Base-by-base conservation (phyloP, 2,329 filamentous ascomycete species). In the Fusarium nodosum region DNA sequence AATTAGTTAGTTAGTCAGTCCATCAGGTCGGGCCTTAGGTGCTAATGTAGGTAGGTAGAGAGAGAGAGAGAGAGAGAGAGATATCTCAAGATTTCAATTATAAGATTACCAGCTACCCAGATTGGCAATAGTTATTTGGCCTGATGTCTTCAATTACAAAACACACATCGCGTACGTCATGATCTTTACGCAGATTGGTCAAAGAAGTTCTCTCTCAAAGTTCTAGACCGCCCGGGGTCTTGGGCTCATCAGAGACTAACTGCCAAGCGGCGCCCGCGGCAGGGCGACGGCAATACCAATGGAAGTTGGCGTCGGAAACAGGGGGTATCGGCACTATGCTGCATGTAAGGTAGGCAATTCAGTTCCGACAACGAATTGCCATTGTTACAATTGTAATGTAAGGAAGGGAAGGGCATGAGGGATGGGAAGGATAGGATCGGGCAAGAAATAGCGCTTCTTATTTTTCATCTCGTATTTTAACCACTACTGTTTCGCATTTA, bases 221-320 rank as follows among this genome's bases (percentile, higher is more conserved):
- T 61, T 68, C 69, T 59, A 72, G 71, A 71, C 71, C 54, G 39
- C 60, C 64, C 28, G 45, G 59, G 66, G 71, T 57, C 60, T 38
- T 42, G 51, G 55, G 38, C 53, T 46, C 38, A 53, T 64, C 22
- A 67, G 30, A 44, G 45, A 44, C 44, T 69, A 33, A 54, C 28
- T 69, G 60, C 62, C 20, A 30, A 55, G 54, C 45, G 39, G 44
- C 38, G 42, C 47, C 30, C 59, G 62, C 55, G 62, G 60, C 46
- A 70, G 60, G 33, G 53, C 52, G 58, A 51, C 66, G 66, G 66
- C 66, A 53, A 57, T 64, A 67, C 57, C 50, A 63, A 53, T 59
- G 42, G 66, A 70, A 53, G 62, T 70, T 56, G 67, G 39, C 59
- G 56, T 66, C 44, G 61, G 52, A 45, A 63, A 51, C 57, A 55